Base-by-base conservation (phyloP, 2,329 filamentous ascomycete species). In the Cordyceps cicadae region DNA sequence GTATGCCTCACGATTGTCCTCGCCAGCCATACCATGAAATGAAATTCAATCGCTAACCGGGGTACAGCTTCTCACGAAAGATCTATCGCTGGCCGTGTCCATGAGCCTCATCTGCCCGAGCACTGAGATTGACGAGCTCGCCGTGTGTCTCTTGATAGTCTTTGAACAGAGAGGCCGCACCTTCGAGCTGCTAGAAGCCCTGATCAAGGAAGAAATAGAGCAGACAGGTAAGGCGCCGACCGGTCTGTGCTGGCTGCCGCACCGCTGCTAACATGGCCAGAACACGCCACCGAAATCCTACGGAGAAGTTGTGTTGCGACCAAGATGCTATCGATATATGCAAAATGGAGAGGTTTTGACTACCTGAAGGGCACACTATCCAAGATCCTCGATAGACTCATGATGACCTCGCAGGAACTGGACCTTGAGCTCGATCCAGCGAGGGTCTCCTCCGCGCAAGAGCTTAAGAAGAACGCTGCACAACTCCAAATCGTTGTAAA, bases 251-350 rank as follows among this genome's bases (percentile, higher is more conserved):
- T 39, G 19, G 11, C 1, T 1, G 26, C 26, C 14, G 15, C 15
- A 26, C 14, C 17, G 7, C 32, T 51, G 52, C 66, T 72, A 53
- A 69, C 17, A 1, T 43, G 0, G 3, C 4, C 41, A 79, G 86
- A 88, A 68, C 88, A 86, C 59, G 86, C 88, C 67, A 80, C 85
- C 1, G 86, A 89, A 66, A 77, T 89, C 24, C 72, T 89, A 12
- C 79, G 86, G n/a, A 78, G 85, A 54, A 87, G 86, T 37, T 88
- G 85, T 65, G 86, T 89, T 1, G 83, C 85, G n/a, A 88, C 86
- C 1, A 89, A 88, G 69, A 87, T 88, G 80, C 77, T 89, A 2
- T 87, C 86, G 0, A 79, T 88, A 8, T 89, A 87, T 66, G 86
- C 85, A 5, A 88, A 87, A 67, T 89, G 86, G 86, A 88, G 88